A percentile compares a stretch with the other conserved stretches of the same genome.
Conservation (phyloP, 345 rosid species). For the Erucastrum elatum region DNA sequence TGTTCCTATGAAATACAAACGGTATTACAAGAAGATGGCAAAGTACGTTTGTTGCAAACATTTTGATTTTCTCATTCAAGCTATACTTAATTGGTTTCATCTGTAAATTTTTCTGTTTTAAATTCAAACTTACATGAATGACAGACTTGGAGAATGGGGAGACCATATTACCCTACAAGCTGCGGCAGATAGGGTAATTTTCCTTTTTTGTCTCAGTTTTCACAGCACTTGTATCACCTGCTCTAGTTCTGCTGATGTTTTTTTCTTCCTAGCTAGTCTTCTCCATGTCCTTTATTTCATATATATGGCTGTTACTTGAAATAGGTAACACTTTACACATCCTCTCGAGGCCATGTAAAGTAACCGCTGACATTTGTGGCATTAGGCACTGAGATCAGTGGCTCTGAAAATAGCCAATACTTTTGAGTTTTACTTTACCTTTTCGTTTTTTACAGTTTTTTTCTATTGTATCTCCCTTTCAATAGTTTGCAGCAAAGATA, state of each 20-base stretch:
- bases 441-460: not conserved
- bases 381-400: not conserved
- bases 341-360: constrained; percentile 1
- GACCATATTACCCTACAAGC: constrained; percentile 96
- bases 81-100: not conserved
- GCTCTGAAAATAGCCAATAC: constrained; percentile 2
- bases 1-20: constrained; percentile 94
- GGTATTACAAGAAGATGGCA: constrained; percentile 77
- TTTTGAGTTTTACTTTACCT: not conserved
- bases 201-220: constrained; percentile 20
- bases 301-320: constrained; percentile 12
- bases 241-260: constrained; percentile 1
- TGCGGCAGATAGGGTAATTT: constrained; percentile 84
- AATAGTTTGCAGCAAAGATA: constrained; percentile 92
- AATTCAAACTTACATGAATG: constrained; percentile 17
- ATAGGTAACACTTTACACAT: not conserved
- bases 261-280: not conserved
- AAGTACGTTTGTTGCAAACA: constrained; percentile 56
- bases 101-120: not conserved
- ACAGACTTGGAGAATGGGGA: constrained; percentile 93
- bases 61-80: constrained; percentile 5
- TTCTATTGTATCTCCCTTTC: constrained; percentile 19
- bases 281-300: not conserved
- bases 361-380: not conserved
- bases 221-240: constrained; percentile 10